phyloP scores from a whole-genome alignment of 2,329 filamentous ascomycete species.

The Neonectria magnoliae region DNA sequence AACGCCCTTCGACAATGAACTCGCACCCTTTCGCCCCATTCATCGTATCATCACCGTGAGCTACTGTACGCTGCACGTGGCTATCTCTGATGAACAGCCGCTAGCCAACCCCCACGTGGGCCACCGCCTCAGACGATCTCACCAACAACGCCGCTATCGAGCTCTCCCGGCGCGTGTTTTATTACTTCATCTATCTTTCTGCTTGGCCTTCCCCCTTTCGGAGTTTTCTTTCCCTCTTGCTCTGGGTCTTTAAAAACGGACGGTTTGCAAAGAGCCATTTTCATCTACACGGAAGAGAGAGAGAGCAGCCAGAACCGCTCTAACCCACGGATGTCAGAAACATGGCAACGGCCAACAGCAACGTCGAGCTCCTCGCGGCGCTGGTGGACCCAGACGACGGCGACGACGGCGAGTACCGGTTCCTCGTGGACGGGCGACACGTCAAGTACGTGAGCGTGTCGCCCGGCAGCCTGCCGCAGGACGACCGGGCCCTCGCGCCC shows the following conservation, averaged over 20 bases:
- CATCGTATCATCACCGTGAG: conserved; percentile 23
- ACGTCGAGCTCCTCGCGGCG: conserved; percentile 40
- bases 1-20: background rate
- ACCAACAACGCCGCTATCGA: background rate
- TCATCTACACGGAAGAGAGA: conserved; percentile 3
- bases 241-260: background rate
- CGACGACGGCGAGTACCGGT: conserved; percentile 50
- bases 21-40: background rate
- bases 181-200: background rate
- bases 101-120: conserved; percentile 21
- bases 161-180: background rate
- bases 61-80: conserved; percentile 13
- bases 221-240: background rate
- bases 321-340: background rate
- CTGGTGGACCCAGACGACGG: conserved; percentile 38
- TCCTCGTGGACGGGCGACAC: conserved; percentile 48
- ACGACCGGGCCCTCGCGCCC: conserved; percentile 48
- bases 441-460: conserved; percentile 55
- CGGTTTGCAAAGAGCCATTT: background rate
- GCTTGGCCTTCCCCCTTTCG: background rate
- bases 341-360: conserved; percentile 16
- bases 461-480: conserved; percentile 43
- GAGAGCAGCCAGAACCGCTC: background rate
- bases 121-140: conserved; percentile 19
- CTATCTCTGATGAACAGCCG: conserved; percentile 21